phyloP scores from a whole-genome alignment of 2,329 filamentous ascomycete species.

The Phoma sp. region DNA sequence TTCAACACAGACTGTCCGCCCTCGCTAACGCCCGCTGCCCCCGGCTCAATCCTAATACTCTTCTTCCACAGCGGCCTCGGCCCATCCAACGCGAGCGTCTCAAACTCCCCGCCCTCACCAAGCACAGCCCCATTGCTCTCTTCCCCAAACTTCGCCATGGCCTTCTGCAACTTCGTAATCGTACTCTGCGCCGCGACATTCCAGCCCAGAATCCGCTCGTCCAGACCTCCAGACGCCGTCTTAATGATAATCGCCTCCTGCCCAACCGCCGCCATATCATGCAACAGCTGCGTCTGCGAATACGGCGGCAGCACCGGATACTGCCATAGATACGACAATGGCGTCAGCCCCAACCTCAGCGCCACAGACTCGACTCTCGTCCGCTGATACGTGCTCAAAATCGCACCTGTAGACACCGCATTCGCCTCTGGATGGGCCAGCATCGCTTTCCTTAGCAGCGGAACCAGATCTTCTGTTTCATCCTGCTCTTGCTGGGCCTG shows the following conservation, averaged over 20 bases:
- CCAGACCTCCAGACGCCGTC: slow-evolving; percentile 88
- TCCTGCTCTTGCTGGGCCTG: slow-evolving; percentile 57
- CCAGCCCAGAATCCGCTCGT: slow-evolving; percentile 80
- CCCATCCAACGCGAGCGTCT: slow-evolving; percentile 87
- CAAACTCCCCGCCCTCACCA: slow-evolving; percentile 95
- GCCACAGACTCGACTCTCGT: slow-evolving; percentile 95
- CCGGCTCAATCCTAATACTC: slow-evolving; percentile 69
- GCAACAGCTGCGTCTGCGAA: slow-evolving; percentile 64
- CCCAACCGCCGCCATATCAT: slow-evolving; percentile 79
- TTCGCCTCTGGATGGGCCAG: slow-evolving; percentile 78
- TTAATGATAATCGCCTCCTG: slow-evolving; percentile 94
- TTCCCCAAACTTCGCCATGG: slow-evolving; percentile 72
- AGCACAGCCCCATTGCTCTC: slow-evolving; percentile 73
- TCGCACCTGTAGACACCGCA: slow-evolving; percentile 88
- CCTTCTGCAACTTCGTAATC: slow-evolving; percentile 58
- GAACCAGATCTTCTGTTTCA: slow-evolving; percentile 87
- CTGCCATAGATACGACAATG: slow-evolving; percentile 92
- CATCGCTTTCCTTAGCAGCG: slow-evolving; percentile 74
- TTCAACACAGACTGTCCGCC: slow-evolving; percentile 80
- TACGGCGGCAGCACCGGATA: slow-evolving; percentile 74
- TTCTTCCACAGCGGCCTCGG: slow-evolving; percentile 75
- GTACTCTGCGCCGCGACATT: slow-evolving; percentile 70
- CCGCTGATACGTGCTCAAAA: slow-evolving; percentile 93
- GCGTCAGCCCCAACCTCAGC: slow-evolving; percentile 78
- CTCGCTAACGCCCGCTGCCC: slow-evolving; percentile 66